Conservation (phyloP, 164 flowering plant genomes). For the Berberis vulgaris region DNA sequence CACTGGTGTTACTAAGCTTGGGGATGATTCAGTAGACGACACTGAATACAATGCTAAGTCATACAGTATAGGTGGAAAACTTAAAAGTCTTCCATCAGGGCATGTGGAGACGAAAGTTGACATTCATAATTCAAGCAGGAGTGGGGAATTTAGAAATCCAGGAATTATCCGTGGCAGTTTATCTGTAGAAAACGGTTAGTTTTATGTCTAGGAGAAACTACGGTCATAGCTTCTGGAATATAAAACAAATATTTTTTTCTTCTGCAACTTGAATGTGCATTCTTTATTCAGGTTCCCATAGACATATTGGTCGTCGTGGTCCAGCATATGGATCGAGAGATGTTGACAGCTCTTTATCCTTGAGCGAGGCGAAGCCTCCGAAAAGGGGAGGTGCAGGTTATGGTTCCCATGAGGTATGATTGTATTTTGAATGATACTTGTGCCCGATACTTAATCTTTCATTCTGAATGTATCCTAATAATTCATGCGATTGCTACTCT, state of each 20-base stretch:
- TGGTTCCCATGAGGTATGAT: slow-evolving; percentile 63
- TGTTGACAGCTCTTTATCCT: slow-evolving; percentile 34
- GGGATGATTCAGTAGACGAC: slow-evolving; percentile 13
- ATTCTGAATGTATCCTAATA: not conserved
- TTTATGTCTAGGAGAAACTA: not conserved
- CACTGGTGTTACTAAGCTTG: slow-evolving; percentile 12
- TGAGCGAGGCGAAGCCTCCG: slow-evolving; percentile 45
- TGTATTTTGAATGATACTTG: not conserved
- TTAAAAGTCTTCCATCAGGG: slow-evolving; percentile 16
- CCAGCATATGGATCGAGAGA: slow-evolving; percentile 45
- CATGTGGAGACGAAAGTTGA: slow-evolving; percentile 37
- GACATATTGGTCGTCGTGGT: slow-evolving; percentile 60
- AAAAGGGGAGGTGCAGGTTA: slow-evolving; percentile 53
- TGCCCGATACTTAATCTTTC: not conserved
- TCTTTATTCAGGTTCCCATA: slow-evolving; percentile 26
- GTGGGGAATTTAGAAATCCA: slow-evolving; percentile 30
- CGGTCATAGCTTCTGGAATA: not conserved
- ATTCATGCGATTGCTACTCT: not conserved
- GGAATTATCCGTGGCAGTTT: slow-evolving; percentile 44
- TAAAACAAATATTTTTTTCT: not conserved
- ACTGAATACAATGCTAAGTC: slow-evolving; percentile 3
- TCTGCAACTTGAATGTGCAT: not conserved
- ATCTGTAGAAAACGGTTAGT: slow-evolving; percentile 40
- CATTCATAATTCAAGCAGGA: slow-evolving; percentile 22
- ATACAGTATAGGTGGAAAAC: slow-evolving; percentile 6